These are phyloP conservation scores for Rhodotorula taiwanensis DNA, from an alignment of 768 basidiomycete genomes.

Conservation along the genomic window DNA sequence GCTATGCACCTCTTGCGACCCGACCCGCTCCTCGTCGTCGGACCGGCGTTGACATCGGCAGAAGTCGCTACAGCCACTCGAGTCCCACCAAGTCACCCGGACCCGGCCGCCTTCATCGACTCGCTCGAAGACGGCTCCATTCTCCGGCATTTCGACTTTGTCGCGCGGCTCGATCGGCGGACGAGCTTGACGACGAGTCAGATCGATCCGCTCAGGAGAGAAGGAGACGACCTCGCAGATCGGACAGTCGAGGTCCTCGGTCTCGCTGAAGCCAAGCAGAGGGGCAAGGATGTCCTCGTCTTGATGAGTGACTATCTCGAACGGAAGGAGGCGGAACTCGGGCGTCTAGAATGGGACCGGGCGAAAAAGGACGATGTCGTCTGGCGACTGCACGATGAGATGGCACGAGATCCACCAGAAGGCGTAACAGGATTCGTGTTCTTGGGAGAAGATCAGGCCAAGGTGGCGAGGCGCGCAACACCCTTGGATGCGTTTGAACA, in stretches of 20 bases:
- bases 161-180: constrained; percentile 1
- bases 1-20: constrained; percentile 2
- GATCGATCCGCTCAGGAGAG: constrained; percentile 31
- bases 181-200: constrained; percentile 9
- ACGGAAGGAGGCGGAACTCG: constrained; percentile 24
- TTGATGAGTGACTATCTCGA: constrained; percentile 37
- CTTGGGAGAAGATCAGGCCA: neutral
- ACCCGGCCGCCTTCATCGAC: constrained; percentile 18
- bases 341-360: constrained; percentile 31
- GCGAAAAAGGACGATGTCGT: constrained; percentile 32
- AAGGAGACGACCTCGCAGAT: constrained; percentile 40
- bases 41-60: neutral
- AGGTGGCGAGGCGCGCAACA: neutral
- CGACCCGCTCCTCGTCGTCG: constrained; percentile 1
- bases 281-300: constrained; percentile 40
- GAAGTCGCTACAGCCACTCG: neutral
- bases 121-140: neutral
- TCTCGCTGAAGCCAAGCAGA: constrained; percentile 16
- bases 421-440: constrained; percentile 5
- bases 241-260: constrained; percentile 37
- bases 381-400: constrained; percentile 39
- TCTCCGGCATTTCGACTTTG: constrained; percentile 24
- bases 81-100: constrained; percentile 5
- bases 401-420: constrained; percentile 29
- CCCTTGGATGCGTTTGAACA: constrained; percentile 23